Evolutionary conservation across 1,284 basidiomycete genomes (phyloP).

Genomic region (Grifola frondosa): DNA sequence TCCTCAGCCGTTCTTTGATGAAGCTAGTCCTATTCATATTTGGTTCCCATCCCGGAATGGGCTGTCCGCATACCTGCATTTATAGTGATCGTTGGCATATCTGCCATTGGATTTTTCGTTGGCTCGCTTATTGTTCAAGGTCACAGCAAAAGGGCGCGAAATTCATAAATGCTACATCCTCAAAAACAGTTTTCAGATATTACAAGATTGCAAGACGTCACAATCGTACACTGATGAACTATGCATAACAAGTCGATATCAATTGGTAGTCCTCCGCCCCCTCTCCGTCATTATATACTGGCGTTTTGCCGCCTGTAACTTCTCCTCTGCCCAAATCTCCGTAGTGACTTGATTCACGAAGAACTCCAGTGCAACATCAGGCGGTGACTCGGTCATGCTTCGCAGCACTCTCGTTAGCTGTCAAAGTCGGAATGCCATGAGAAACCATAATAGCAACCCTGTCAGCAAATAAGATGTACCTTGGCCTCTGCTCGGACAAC

Average conservation of each 20-base stretch:
- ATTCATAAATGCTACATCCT: too few species aligned
- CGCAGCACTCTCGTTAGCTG: slow-evolving; percentile 54
- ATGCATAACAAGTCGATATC: too few species aligned
- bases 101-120: slow-evolving; percentile 77
- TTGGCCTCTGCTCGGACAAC: slow-evolving; percentile 52
- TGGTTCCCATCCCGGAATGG: slow-evolving; percentile 91
- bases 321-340: slow-evolving; percentile 62
- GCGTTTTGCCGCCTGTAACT: slow-evolving; percentile 48
- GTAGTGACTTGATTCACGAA: slow-evolving; percentile 54
- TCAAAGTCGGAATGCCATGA: not conserved
- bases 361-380: slow-evolving; percentile 41
- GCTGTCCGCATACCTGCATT: slow-evolving; percentile 84
- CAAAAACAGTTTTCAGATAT: too few species aligned
- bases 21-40: slow-evolving; percentile 67
- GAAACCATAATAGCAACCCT: not conserved
- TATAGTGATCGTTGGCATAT: slow-evolving; percentile 75
- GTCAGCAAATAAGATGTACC: slow-evolving; percentile 32
- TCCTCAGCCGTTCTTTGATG: slow-evolving; percentile 80
- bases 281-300: slow-evolving; percentile 31
- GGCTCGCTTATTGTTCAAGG: slow-evolving; percentile 57
- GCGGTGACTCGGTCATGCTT: slow-evolving; percentile 47
- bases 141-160: not conserved
- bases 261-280: slow-evolving; percentile 24
- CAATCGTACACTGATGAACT: too few species aligned
- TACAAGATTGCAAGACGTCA: too few species aligned